phyloP scores from a whole-genome alignment of 805 yeast species.

The Pichia californica region DNA sequence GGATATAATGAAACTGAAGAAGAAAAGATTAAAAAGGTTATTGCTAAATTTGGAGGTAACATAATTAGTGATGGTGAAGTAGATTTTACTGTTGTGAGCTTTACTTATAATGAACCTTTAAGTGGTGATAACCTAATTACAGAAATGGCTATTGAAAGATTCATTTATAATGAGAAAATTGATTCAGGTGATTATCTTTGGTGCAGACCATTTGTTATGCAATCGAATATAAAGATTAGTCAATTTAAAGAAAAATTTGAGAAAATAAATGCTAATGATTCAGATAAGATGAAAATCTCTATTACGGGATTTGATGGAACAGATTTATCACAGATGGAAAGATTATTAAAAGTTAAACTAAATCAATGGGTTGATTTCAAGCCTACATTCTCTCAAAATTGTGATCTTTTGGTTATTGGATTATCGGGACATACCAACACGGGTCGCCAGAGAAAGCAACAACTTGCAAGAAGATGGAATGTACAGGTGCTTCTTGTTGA shows the following conservation, averaged over 20 bases:
- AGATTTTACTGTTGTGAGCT: slow-evolving; percentile 18
- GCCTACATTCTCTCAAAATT: slow-evolving; percentile 40
- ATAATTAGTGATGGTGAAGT: background rate
- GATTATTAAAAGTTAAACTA: slow-evolving; percentile 50
- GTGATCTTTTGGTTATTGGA: slow-evolving; percentile 48
- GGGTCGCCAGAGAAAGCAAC: slow-evolving; percentile 16
- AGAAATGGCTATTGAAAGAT: slow-evolving; percentile 27
- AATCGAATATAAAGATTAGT: background rate
- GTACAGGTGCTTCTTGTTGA: slow-evolving; percentile 5
- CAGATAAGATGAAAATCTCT: slow-evolving; percentile 13
- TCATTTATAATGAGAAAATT: slow-evolving; percentile 18
- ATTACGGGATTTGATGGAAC: slow-evolving; percentile 29
- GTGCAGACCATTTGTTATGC: slow-evolving; percentile 18
- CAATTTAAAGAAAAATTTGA: background rate
- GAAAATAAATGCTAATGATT: background rate
- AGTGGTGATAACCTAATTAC: slow-evolving; percentile 15
- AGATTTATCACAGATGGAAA: slow-evolving; percentile 29
- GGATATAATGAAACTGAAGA: slow-evolving; percentile 18
- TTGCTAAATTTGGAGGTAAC: slow-evolving; percentile 22
- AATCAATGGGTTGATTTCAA: slow-evolving; percentile 39
- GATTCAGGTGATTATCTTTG: slow-evolving; percentile 17
- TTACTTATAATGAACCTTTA: slow-evolving; percentile 8
- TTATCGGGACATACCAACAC: background rate
- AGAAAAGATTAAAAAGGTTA: slow-evolving; percentile 19
- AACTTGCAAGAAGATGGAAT: slow-evolving; percentile 23